phyloP scores from a whole-genome alignment of 2,329 filamentous ascomycete genomes.

The Epichloe uncinata region DNA sequence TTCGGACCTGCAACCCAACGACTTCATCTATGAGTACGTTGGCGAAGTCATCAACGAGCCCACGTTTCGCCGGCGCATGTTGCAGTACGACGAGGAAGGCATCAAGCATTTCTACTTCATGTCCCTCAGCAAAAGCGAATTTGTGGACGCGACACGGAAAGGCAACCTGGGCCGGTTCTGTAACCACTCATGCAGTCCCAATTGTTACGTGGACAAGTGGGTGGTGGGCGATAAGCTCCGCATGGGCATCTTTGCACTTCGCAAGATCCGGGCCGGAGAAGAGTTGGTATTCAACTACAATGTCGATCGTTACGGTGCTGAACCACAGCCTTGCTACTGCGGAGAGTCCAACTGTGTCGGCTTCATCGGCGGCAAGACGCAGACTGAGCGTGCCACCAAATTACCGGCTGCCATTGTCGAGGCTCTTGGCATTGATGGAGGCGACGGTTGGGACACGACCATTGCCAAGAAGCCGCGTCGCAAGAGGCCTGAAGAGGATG shows the following conservation, averaged over 20 bases:
- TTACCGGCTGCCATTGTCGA: slow-evolving; percentile 81
- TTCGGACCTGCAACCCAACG: slow-evolving; percentile 59
- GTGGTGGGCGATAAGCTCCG: slow-evolving; percentile 92
- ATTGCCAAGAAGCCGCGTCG: slow-evolving; percentile 83
- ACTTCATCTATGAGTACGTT: slow-evolving; percentile 97
- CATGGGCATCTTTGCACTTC: slow-evolving; percentile 95
- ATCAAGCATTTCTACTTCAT: slow-evolving; percentile 99
- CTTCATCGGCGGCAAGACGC: slow-evolving; percentile 94
- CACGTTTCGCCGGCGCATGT: slow-evolving; percentile 77
- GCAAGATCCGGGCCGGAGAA: slow-evolving; percentile 73
- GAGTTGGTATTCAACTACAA: slow-evolving; percentile 99
- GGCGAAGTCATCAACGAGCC: slow-evolving; percentile 94
- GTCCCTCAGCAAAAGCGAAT: slow-evolving; percentile 92
- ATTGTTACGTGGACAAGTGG: slow-evolving; percentile 99
- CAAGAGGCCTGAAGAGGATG: slow-evolving; percentile 83
- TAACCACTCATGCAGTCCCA: slow-evolving; percentile 98
- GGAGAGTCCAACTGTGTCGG: slow-evolving; percentile 89
- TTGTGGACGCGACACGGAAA: slow-evolving; percentile 93
- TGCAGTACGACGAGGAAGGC: slow-evolving; percentile 86
- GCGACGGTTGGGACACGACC: slow-evolving; percentile 80
- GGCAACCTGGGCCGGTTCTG: slow-evolving; percentile 94
- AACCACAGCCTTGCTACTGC: slow-evolving; percentile 95
- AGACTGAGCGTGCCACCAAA: slow-evolving; percentile 90
- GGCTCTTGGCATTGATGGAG: slow-evolving; percentile 87
- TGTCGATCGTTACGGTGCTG: slow-evolving; percentile 91